A percentile compares a stretch with the other conserved stretches of the same genome.
Evolutionary conservation across 1,284 basidiomycete genomes (phyloP).

Genomic region (Cryptococcus amylolentus): DNA sequence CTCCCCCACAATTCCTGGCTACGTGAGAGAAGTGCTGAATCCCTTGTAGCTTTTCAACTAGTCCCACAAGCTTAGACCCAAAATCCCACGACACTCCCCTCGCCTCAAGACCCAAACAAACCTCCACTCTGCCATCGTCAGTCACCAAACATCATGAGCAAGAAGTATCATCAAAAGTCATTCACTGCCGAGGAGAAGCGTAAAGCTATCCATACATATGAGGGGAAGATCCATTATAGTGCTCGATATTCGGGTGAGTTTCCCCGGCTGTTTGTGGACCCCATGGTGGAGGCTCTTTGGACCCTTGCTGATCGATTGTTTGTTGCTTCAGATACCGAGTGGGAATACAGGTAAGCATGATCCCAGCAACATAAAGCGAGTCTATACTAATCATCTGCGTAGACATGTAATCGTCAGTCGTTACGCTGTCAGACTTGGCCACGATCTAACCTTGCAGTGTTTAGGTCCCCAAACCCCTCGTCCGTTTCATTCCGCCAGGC

Average conservation of each 20-base stretch:
- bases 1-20: too few relatives aligned
- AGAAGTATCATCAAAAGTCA: slow-evolving; percentile 40
- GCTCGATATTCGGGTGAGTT: slow-evolving; percentile 42
- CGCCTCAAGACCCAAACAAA: too few relatives aligned
- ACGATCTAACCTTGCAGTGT: not conserved
- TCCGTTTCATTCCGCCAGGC: slow-evolving; percentile 47
- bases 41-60: too few relatives aligned
- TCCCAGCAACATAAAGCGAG: not conserved
- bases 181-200: slow-evolving; percentile 46
- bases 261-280: not conserved
- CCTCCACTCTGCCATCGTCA: not conserved
- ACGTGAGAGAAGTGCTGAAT: too few relatives aligned
- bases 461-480: slow-evolving; percentile 48
- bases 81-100: too few relatives aligned
- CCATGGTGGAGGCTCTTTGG: not conserved
- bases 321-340: slow-evolving; percentile 40
- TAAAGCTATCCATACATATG: slow-evolving; percentile 47
- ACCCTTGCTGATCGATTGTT: not conserved
- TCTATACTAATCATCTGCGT: not conserved
- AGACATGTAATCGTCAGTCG: slow-evolving; percentile 50
- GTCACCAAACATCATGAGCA: slow-evolving; percentile 36
- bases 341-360: slow-evolving; percentile 46
- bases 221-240: slow-evolving; percentile 48
- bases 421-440: not conserved
- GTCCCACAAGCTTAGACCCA: too few relatives aligned